These are phyloP conservation scores for Curvularia hawaiiensis DNA, from an alignment of 2,329 filamentous ascomycete genomes.

Conservation along the genomic window DNA sequence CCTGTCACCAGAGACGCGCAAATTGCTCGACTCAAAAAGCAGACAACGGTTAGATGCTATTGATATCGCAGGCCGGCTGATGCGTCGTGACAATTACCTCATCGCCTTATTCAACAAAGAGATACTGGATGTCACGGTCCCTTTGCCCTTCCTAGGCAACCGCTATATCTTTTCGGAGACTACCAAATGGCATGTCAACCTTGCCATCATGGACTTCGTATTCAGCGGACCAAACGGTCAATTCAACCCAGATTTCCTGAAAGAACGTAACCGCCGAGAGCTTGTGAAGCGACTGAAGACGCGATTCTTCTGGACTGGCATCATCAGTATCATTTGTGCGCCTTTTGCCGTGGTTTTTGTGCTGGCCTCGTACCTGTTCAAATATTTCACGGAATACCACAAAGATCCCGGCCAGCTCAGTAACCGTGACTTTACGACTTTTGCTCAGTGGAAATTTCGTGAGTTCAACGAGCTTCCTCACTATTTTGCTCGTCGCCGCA, in stretches of 20 bases:
- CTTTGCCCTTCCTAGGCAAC: constrained; percentile 79
- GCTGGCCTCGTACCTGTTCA: constrained; percentile 88
- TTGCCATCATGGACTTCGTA: constrained; percentile 90
- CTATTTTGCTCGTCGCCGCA: constrained; percentile 84
- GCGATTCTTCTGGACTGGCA: constrained; percentile 80
- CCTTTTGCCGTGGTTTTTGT: constrained; percentile 89
- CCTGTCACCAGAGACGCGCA: constrained; percentile 63
- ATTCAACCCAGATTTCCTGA: constrained; percentile 83
- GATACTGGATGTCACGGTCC: constrained; percentile 82
- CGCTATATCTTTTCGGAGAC: constrained; percentile 87
- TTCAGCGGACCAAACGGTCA: constrained; percentile 84
- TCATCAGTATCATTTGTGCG: constrained; percentile 84
- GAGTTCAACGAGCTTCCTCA: constrained; percentile 98
- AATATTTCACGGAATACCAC: constrained; percentile 96
- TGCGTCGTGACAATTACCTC: constrained; percentile 96
- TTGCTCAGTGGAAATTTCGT: constrained; percentile 97
- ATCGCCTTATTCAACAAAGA: constrained; percentile 99
- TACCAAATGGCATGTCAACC: constrained; percentile 88
- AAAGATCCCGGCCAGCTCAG: constrained; percentile 87
- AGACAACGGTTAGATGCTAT: constrained; percentile 95
- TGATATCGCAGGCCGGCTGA: constrained; percentile 94
- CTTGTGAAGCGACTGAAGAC: constrained; percentile 78
- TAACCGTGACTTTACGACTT: constrained; percentile 87
- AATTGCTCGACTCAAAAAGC: constrained; percentile 78
- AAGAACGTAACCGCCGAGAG: constrained; percentile 76